Conservation (phyloP, 768 basidiomycete genomes). For the Rhizopogon sp. region DNA sequence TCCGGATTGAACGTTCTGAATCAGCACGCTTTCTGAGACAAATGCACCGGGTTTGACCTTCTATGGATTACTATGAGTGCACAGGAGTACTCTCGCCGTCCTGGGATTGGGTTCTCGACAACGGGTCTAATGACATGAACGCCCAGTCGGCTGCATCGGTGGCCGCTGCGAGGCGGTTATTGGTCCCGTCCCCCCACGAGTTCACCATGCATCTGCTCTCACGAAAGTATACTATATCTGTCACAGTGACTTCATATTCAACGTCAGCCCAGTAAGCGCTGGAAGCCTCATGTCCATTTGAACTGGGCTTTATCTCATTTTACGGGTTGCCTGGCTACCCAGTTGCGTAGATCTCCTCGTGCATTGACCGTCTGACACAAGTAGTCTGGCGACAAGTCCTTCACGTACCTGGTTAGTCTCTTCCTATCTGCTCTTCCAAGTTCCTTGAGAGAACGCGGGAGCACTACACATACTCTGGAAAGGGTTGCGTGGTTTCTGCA, state of each 20-base stretch:
- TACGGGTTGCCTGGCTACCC: no score
- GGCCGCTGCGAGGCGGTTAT: not conserved
- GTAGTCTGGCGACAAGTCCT: not conserved
- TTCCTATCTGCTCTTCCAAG: not conserved
- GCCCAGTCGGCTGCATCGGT: not conserved
- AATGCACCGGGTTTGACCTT: not conserved
- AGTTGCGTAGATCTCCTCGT: not conserved
- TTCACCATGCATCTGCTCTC: not conserved
- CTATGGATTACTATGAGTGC: not conserved
- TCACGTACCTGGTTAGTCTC: not conserved
- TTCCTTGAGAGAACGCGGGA: not conserved
- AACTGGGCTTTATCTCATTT: not conserved
- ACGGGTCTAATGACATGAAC: not conserved
- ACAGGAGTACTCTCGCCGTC: not conserved
- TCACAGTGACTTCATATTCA: not conserved
- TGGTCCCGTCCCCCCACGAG: not conserved
- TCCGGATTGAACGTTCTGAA: not conserved
- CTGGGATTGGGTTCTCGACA: not conserved
- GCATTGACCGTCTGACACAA: not conserved
- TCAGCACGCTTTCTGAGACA: not conserved
- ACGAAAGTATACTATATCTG: not conserved
- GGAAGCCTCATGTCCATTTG: not conserved
- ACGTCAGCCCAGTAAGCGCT: not conserved
- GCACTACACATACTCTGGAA: no score
- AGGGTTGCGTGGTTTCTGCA: not conserved